Evolutionary conservation across 441 rosid genomes (phyloP), one percentile per base, ranked within the genome.

Genomic region (Erodium texanum): DNA sequence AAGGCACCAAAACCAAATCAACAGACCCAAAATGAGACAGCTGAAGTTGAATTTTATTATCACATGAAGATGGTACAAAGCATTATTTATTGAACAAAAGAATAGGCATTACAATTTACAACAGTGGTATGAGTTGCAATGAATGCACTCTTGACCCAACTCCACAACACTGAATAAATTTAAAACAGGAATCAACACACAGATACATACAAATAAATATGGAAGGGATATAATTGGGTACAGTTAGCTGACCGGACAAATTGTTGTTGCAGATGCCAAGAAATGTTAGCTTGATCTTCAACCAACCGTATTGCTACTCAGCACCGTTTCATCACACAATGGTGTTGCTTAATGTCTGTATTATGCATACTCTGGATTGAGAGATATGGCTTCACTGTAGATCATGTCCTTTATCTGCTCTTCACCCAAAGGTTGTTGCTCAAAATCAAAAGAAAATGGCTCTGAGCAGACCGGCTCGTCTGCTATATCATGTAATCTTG

Each of bases 401-500:
- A 93, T 85, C 88, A 88, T 81, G 61, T 91, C 99, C 73, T 93
- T 93, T 58, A 91, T 91, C 79, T 94, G 93, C 78, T 89, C 96
- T 79, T 89, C 99, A 34, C 84, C 89, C 68, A 91, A 12, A 18
- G 81, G 76, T 58, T 87, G 96, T 70, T 82, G 89, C 84, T 94
- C 97, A 24, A 94, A 91, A 19, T 94, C 97, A 12, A 91, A 94
- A 59, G 89, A 87, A 78, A 94, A 94, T 29, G 86, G 85, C 70
- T 78, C 82, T 20, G 20, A 61, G 81, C 99, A 88, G 62, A 86
- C 76, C 4, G 99, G 99, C 76, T 94, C 99, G 76, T 94, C 99
- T 9, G 85, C 90, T 58, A 77, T 77, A 59, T 94, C 97, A 8
- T 94, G 97, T 29, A 91, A 80, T 73, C 92, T 85, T 24, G 78